Conservation (phyloP, 164 flowering plant genomes). For the Akebia trifoliata region DNA sequence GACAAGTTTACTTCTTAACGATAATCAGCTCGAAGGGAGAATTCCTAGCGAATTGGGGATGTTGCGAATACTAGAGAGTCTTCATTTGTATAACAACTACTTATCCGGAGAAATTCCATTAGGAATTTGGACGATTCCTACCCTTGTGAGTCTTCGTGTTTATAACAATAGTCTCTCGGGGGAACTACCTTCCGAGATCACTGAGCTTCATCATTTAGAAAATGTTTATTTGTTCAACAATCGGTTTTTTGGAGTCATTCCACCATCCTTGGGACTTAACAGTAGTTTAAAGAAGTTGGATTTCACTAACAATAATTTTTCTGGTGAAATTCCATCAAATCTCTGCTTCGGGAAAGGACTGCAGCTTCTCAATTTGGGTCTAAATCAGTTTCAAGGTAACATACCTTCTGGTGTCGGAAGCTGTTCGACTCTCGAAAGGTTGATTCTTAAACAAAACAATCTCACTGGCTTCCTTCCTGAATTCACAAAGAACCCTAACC, state of each 20-base stretch:
- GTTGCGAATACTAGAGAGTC: conserved; percentile 32
- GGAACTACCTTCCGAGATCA: conserved; percentile 48
- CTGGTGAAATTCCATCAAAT: conserved; percentile 64
- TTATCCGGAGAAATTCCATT: conserved; percentile 60
- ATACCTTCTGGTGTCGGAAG: conserved; percentile 55
- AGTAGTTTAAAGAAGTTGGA: conserved; percentile 49
- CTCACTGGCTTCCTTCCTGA: conserved; percentile 53
- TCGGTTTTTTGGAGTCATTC: conserved; percentile 58
- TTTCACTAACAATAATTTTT: conserved; percentile 51
- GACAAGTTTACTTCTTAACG: conserved; percentile 23
- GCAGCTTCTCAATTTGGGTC: conserved; percentile 40
- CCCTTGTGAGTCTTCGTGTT: conserved; percentile 38
- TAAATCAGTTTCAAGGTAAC: conserved; percentile 44
- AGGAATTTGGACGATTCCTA: conserved; percentile 53
- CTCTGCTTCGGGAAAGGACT: conserved; percentile 51
- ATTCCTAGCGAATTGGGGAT: conserved; percentile 58
- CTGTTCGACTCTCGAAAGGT: conserved; percentile 48
- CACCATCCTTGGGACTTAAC: conserved; percentile 56
- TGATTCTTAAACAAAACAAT: conserved; percentile 52
- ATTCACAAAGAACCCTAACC: conserved; percentile 29
- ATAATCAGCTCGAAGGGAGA: conserved; percentile 50
- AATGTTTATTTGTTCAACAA: conserved; percentile 49
- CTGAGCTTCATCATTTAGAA: conserved; percentile 38
- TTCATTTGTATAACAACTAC: conserved; percentile 40
- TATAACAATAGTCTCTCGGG: conserved; percentile 60